phyloP scores from a whole-genome alignment of 2,329 filamentous ascomycete genomes.

The Fusarium agapanthi region DNA sequence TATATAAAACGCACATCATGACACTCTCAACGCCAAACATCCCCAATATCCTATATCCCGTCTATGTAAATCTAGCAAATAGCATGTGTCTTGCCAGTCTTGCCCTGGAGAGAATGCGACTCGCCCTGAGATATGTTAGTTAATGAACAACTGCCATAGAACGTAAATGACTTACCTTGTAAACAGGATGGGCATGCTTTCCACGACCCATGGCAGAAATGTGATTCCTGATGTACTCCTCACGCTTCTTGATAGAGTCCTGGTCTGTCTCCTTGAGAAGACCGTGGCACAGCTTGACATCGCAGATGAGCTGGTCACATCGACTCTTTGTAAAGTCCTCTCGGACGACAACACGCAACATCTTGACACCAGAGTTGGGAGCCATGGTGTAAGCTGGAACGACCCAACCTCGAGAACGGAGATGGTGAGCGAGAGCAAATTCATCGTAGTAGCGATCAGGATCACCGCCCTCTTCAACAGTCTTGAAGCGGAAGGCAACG shows the following conservation, averaged over 20 bases:
- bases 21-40: conserved; percentile 34
- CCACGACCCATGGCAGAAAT: conserved; percentile 61
- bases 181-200: conserved; percentile 59
- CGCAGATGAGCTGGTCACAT: conserved; percentile 79
- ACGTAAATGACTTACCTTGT: conserved; percentile 52
- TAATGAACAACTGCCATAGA: neutral
- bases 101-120: conserved; percentile 87
- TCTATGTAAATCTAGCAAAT: conserved; percentile 68
- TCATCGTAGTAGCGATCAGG: conserved; percentile 74
- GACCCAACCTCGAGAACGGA: conserved; percentile 89
- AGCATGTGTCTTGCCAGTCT: conserved; percentile 89
- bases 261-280: conserved; percentile 79
- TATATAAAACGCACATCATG: conserved; percentile 16
- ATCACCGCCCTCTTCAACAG: conserved; percentile 57
- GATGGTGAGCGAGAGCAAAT: conserved; percentile 82
- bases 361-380: conserved; percentile 84
- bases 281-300: conserved; percentile 80
- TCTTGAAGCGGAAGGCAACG: conserved; percentile 83
- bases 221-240: conserved; percentile 70
- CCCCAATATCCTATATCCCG: conserved; percentile 1
- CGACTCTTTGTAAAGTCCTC: conserved; percentile 89
- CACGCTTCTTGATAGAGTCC: conserved; percentile 73
- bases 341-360: conserved; percentile 90
- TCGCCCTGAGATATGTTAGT: conserved; percentile 63
- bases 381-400: conserved; percentile 98